Conservation (phyloP, 2,329 filamentous ascomycete genomes). For the Fusarium abutilonis region DNA sequence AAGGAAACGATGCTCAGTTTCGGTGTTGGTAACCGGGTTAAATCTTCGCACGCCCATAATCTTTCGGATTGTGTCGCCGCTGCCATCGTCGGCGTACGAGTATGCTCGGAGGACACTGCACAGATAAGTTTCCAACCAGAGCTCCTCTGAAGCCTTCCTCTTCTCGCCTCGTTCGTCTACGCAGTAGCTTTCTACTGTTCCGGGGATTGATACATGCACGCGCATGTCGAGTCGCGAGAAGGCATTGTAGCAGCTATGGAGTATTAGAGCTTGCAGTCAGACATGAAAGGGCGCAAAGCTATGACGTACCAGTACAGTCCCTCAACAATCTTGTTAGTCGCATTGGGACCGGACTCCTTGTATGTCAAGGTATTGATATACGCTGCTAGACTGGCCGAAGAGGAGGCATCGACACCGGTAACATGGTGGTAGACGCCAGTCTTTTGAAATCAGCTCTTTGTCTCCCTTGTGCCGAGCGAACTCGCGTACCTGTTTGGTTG, state of each 20-base stretch:
- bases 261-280: conserved; percentile 15
- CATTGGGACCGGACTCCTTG: conserved; percentile 78
- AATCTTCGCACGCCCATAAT: conserved; percentile 97
- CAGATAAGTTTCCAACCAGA: conserved; percentile 97
- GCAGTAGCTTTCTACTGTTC: conserved; percentile 96
- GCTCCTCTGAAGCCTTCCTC: conserved; percentile 87
- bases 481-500: conserved; percentile 63
- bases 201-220: conserved; percentile 96
- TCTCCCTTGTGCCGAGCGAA: conserved; percentile 25
- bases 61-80: conserved; percentile 92
- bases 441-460: conserved; percentile 56
- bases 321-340: conserved; percentile 84
- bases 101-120: conserved; percentile 95
- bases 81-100: conserved; percentile 95
- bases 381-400: conserved; percentile 93
- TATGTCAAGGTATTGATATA: conserved; percentile 99
- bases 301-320: conserved; percentile 85
- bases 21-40: conserved; percentile 98
- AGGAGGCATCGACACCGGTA: conserved; percentile 95
- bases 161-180: conserved; percentile 97
- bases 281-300: conserved; percentile 45
- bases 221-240: conserved; percentile 98
- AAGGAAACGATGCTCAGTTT: conserved; percentile 95
- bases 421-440: conserved; percentile 97
- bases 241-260: conserved; percentile 88